These are phyloP conservation scores for Hypoxylon sp. DNA, from an alignment of 2,329 filamentous ascomycete genomes.

Conservation along the genomic window DNA sequence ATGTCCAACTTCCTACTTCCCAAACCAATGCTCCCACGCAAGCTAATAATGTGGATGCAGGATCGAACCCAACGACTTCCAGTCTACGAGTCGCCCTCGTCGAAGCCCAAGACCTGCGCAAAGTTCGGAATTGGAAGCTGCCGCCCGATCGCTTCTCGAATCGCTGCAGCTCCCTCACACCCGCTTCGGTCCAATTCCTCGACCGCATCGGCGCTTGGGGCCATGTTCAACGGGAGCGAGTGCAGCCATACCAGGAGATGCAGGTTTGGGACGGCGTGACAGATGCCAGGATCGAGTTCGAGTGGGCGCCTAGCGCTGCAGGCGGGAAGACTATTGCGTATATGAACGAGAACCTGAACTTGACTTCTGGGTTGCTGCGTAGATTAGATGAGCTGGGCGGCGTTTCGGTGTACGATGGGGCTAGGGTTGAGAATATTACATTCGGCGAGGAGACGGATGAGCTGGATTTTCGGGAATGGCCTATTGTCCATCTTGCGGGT, in stretches of 20 bases:
- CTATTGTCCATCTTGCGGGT: conserved; percentile 79
- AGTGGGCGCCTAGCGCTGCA: conserved; percentile 68
- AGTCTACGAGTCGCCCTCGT: conserved; percentile 87
- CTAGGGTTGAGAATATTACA: conserved; percentile 82
- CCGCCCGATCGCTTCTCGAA: conserved; percentile 84
- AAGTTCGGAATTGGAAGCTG: conserved; percentile 75
- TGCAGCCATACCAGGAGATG: conserved; percentile 95
- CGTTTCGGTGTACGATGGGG: conserved; percentile 79
- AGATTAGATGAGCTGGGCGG: conserved; percentile 77
- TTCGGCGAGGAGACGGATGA: conserved; percentile 78
- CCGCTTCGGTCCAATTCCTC: conserved; percentile 86
- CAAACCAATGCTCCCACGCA: not conserved
- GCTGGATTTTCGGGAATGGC: conserved; percentile 87
- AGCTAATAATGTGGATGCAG: conserved; percentile 58
- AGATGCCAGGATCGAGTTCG: conserved; percentile 89
- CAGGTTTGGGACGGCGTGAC: conserved; percentile 97
- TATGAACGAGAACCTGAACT: conserved; percentile 95
- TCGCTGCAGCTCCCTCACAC: conserved; percentile 94
- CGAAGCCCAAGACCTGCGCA: conserved; percentile 87
- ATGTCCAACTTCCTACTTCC: conserved; percentile 51
- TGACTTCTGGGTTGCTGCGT: conserved; percentile 81
- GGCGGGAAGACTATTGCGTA: conserved; percentile 81
- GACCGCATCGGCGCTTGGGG: conserved; percentile 87
- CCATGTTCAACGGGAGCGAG: conserved; percentile 77
- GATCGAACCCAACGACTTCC: conserved; percentile 79